Conservation (phyloP, 2,329 filamentous ascomycete genomes). For the Lachnellula suecica region DNA sequence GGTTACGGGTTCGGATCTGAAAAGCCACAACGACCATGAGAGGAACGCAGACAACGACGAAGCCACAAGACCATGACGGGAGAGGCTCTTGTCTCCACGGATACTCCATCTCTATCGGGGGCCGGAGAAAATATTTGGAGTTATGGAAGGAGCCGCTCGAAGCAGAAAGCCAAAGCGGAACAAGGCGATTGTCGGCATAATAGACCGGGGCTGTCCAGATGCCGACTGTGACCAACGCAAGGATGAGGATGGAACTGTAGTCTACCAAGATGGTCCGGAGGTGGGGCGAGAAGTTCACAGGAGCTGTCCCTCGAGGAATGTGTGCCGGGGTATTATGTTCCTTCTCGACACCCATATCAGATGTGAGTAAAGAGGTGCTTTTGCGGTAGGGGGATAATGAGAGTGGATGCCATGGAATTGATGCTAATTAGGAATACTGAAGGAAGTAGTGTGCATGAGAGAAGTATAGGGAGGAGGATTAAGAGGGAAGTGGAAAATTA, state of each 20-base stretch:
- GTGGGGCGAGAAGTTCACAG: not conserved
- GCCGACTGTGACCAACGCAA: slow-evolving; percentile 5
- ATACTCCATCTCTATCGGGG: slow-evolving; percentile 16
- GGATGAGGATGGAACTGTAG: slow-evolving; percentile 11
- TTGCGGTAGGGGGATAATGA: not conserved
- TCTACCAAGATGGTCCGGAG: slow-evolving; percentile 7
- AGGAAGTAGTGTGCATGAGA: not conserved
- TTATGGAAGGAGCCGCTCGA: not conserved
- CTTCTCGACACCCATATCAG: not conserved
- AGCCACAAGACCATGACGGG: slow-evolving; percentile 65
- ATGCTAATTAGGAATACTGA: not conserved
- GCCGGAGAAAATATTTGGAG: not conserved
- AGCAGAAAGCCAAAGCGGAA: slow-evolving; percentile 11
- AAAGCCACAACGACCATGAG: slow-evolving; percentile 61
- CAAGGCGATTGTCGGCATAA: slow-evolving; percentile 11
- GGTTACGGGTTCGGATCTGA: slow-evolving; percentile 63
- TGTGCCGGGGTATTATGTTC: not conserved
- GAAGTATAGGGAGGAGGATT: not conserved
- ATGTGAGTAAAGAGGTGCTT: not conserved
- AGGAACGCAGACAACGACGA: slow-evolving; percentile 62
- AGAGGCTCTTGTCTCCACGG: slow-evolving; percentile 33
- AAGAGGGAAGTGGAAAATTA: not conserved
- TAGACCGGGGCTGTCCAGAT: slow-evolving; percentile 21
- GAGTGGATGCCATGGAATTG: not conserved
- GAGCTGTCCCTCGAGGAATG: not conserved